Base-by-base conservation (phyloP, 169 alveolate species). In the Cystoisospora suis region DNA sequence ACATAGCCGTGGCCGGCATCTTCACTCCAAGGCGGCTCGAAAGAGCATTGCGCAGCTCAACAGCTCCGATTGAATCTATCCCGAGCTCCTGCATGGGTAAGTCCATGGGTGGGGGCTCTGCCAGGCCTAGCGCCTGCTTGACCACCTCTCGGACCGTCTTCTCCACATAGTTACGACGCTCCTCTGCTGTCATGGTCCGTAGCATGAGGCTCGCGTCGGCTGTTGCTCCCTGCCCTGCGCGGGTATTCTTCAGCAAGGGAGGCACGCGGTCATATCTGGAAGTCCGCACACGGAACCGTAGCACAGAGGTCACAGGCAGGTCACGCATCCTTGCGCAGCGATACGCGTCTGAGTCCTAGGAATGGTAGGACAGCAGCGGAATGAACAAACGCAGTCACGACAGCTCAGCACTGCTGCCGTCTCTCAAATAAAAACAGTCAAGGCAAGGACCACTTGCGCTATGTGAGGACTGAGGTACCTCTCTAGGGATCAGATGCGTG, bases 11-110 rank as follows among this genome's bases (percentile, higher is more conserved):
- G 17, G 95, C 93, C 34, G 96, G 96, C 70, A 94, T 88, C 40
- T 93, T 93, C 61, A 94, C 96, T 17, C 96, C 96, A 0, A 95
- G 92, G 44, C 58, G 69, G 40, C 83, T 92, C 45, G 93, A 89
- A 58, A 93, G 89, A 81, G 90, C 86, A 45, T 94, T 96, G 3
- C 96, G 86, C 42, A 94, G 90, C 47, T 94, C 94, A 47, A 94
- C 94, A 0, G 96, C 95, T 1, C 95, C 95, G 85, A 94, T 94
- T 29, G 96, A 93, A 65, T 94, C 96, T 7, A 94, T 86, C 4
- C 96, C 96, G 83, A 92, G 90, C 77, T 94, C 96, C 12, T 94
- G 95, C 58, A 94, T 90, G 6, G 96, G 96, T 61, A 94, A 94
- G 53, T 94, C 94, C 88, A 93, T 65, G 36, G 88, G 87, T n/a